Evolutionary conservation across 169 alveolate genomes (phyloP).

Genomic region (Babesia sp.): DNA sequence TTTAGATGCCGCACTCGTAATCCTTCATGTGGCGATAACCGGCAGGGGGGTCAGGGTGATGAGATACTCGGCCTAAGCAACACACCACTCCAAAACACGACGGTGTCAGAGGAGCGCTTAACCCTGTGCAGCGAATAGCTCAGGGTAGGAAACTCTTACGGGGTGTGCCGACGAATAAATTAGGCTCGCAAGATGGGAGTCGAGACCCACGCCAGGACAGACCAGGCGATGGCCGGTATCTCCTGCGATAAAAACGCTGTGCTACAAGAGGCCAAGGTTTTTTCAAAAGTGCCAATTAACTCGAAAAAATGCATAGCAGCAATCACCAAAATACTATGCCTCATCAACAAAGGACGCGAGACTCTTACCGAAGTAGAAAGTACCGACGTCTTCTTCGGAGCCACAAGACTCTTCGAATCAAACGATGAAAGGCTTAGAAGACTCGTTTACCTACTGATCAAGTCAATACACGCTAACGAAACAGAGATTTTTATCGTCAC

Average conservation of each 20-base stretch:
- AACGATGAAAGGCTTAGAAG: constrained; percentile 87
- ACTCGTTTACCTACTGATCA: constrained; percentile 89
- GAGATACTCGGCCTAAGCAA: constrained; percentile 2
- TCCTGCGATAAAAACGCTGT: constrained; percentile 80
- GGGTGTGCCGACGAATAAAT: not conserved
- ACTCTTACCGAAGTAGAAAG: constrained; percentile 87
- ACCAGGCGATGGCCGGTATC: constrained; percentile 31
- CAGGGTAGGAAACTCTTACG: not conserved
- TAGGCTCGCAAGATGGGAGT: constrained; percentile 27
- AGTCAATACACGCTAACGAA: constrained; percentile 88
- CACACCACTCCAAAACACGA: constrained; percentile 22
- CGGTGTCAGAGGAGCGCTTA: not conserved
- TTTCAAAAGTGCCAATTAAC: constrained; percentile 84
- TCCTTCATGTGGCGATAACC: not conserved
- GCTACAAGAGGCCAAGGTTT: constrained; percentile 86
- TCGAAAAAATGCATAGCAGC: constrained; percentile 82
- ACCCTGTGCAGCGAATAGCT: not conserved
- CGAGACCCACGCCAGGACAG: constrained; percentile 21
- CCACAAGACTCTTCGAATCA: constrained; percentile 92
- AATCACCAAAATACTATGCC: constrained; percentile 79
- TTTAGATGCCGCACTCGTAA: not conserved
- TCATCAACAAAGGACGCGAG: constrained; percentile 84
- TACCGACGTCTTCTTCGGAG: constrained; percentile 90
- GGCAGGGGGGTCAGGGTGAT: not conserved
- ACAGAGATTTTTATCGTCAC: constrained; percentile 93